Evolutionary conservation across 2,329 filamentous ascomycete genomes (phyloP), one percentile per base, ranked within the genome.

Genomic region (Fusarium illudens): DNA sequence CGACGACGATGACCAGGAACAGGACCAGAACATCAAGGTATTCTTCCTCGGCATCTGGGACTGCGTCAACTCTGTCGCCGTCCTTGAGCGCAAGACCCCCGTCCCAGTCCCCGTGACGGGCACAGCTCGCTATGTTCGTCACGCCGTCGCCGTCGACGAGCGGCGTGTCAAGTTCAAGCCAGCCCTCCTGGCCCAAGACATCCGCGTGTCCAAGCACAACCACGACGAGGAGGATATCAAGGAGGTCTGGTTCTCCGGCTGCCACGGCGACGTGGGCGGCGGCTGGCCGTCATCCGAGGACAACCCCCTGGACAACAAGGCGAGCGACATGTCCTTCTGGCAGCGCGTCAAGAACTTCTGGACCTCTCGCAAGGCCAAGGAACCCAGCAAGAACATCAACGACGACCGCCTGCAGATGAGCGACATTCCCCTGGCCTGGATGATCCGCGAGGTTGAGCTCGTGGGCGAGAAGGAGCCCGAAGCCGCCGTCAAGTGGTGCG

Each of bases 41-140:
- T 83, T 84, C 71, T 86, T 87, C 73, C 81, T 87, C n/a, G 85
- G 85, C 1, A 78, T 86, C 39, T 87, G 84, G 77, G 84, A 87
- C 67, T 84, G 82, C 61, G 84, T 87, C 39, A 85, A 84, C 70
- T 84, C 81, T 4, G 83, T 86, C 8, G 78, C 81, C 7, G 77
- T 82, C 13, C 62, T 82, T 25, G 80, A 81, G 60, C 72, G 70
- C 0, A 80, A 76, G 56, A 75, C 78, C 22, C 78, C 75, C n/a
- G 72, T 78, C 25, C 81, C 80, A 5, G 76, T 79, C 2, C 75
- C 78, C 0, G 78, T 80, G 0, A 71, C 70, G 25, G 77, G 82
- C 3, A 81, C 82, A 3, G 83, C 84, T 2, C 68, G 76, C 6
- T 80, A 80, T 51, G 80, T 86, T 27, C 80, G 85, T 2, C 85